Evolutionary conservation across 441 rosid genomes (phyloP).

Genomic region (Euphorbia celastroides): DNA sequence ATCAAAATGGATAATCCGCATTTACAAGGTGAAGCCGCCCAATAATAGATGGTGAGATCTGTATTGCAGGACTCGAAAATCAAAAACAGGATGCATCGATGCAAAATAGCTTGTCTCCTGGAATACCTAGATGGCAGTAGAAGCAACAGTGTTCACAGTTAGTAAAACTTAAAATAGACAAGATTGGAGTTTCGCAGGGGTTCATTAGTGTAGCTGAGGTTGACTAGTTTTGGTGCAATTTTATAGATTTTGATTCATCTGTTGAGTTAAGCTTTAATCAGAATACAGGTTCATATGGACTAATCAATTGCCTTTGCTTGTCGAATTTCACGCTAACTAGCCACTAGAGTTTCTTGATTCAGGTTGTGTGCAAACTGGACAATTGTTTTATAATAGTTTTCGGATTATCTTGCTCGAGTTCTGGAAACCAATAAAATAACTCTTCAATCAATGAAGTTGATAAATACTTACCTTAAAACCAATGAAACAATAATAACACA

Average conservation of each 20-base stretch:
- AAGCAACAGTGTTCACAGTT: constrained; percentile 14
- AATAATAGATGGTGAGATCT: constrained; percentile 72
- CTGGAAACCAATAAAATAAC: too few relatives aligned
- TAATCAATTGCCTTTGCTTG: too few relatives aligned
- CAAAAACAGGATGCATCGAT: constrained; percentile 2
- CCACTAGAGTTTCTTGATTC: too few relatives aligned
- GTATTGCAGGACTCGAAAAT: not conserved
- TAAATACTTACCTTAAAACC: not conserved
- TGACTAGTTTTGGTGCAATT: not conserved
- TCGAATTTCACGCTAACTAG: too few relatives aligned
- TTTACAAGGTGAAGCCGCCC: constrained; percentile 95
- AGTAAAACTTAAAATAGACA: constrained; percentile 16
- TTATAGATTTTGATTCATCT: not conserved
- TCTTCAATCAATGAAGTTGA: too few relatives aligned
- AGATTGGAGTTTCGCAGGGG: constrained; percentile 12
- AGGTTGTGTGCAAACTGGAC: too few relatives aligned
- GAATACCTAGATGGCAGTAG: constrained; percentile 19
- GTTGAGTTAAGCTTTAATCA: not conserved
- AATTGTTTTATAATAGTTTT: too few relatives aligned
- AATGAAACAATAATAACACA: not conserved
- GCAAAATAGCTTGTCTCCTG: constrained; percentile 9
- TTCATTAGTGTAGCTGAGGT: not conserved
- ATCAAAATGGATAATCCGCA: constrained; percentile 92
- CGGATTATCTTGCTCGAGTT: too few relatives aligned
- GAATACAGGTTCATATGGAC: not conserved